Percentiles rank a stretch among this genome's conserved stretches.
Evolutionary conservation across 1,139 yeast species (phyloP).

Genomic region (Pneumocystis jirovecii): DNA sequence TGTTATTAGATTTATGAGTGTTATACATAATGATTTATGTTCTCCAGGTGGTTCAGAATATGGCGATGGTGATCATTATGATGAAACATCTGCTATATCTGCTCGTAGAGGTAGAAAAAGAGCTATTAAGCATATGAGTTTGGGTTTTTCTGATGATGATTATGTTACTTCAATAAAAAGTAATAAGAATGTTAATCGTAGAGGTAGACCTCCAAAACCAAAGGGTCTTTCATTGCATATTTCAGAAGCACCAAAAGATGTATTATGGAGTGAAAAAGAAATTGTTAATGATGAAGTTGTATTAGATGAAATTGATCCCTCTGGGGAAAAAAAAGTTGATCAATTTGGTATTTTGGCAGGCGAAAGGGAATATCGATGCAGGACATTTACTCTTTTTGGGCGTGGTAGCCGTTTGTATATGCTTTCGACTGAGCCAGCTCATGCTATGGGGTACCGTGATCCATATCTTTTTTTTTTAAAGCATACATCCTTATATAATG

Average conservation of each 20-base stretch:
- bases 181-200: background rate
- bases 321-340: slow-evolving; percentile 65
- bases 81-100: background rate
- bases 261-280: slow-evolving; percentile 12
- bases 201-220: background rate
- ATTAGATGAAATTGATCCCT: slow-evolving; percentile 55
- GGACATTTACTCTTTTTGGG: slow-evolving; percentile 63
- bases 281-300: slow-evolving; percentile 67
- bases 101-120: background rate
- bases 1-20: background rate
- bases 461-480: slow-evolving; percentile 82
- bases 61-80: background rate
- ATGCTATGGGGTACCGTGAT: slow-evolving; percentile 88
- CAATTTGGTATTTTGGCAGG: slow-evolving; percentile 53
- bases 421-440: slow-evolving; percentile 92
- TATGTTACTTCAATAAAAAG: background rate
- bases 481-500: slow-evolving; percentile 57
- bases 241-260: background rate
- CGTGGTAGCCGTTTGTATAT: slow-evolving; percentile 64
- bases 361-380: slow-evolving; percentile 65
- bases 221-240: background rate
- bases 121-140: background rate
- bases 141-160: background rate
- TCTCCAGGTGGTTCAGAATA: background rate
- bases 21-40: background rate